Conservation (phyloP, 2,329 filamentous ascomycete genomes). For the Fusarium keratoplasticum region DNA sequence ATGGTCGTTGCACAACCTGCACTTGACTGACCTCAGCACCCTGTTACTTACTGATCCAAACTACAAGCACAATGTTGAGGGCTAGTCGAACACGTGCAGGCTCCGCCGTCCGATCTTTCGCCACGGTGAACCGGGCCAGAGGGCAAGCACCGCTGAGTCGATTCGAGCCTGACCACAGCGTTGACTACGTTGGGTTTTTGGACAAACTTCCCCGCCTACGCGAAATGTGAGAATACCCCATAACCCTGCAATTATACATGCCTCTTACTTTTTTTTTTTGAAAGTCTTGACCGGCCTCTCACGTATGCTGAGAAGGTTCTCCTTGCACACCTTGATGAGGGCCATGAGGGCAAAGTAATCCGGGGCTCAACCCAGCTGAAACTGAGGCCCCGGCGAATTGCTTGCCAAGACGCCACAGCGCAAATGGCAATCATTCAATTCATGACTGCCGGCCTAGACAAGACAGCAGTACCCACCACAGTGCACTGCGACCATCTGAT, state of each 20-base stretch:
- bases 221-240: neutral
- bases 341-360: slow-evolving; percentile 60
- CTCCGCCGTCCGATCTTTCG: slow-evolving; percentile 4
- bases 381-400: slow-evolving; percentile 87
- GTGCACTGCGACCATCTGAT: slow-evolving; percentile 99
- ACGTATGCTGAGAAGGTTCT: neutral
- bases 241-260: neutral
- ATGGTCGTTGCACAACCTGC: too few species aligned
- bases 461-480: slow-evolving; percentile 92
- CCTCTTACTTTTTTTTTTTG: neutral
- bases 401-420: slow-evolving; percentile 87
- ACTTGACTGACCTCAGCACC: neutral
- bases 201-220: neutral
- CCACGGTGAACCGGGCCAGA: slow-evolving; percentile 1
- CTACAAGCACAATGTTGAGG: slow-evolving; percentile 3
- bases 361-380: slow-evolving; percentile 88
- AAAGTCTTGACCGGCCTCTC: neutral
- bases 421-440: slow-evolving; percentile 99
- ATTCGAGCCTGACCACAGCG: slow-evolving; percentile 12
- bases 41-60: too few species aligned
- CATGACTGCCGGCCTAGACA: slow-evolving; percentile 92
- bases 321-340: neutral
- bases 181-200: slow-evolving; percentile 7
- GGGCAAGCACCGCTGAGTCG: slow-evolving; percentile 17
- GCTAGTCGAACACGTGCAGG: slow-evolving; percentile 1